Evolutionary conservation across 2,329 filamentous ascomycete genomes (phyloP).

Genomic region (Hortaea werneckii): DNA sequence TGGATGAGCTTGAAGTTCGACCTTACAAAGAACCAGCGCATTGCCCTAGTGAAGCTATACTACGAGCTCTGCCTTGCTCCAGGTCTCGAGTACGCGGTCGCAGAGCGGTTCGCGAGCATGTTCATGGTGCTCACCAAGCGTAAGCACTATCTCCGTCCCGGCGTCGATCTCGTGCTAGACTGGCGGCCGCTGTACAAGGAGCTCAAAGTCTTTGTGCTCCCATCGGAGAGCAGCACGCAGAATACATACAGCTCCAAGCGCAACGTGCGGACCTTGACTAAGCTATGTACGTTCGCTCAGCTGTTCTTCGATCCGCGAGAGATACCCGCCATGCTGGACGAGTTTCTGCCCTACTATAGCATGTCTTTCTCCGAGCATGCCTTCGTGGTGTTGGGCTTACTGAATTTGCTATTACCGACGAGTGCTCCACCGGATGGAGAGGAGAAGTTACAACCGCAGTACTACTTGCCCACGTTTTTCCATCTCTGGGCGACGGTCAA

Average conservation of each 20-base stretch:
- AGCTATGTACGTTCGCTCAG: conserved; percentile 82
- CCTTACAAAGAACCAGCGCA: conserved; percentile 72
- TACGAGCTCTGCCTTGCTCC: conserved; percentile 88
- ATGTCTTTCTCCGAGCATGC: conserved; percentile 86
- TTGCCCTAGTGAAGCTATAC: conserved; percentile 79
- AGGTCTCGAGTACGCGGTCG: conserved; percentile 68
- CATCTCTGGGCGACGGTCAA: conserved; percentile 93
- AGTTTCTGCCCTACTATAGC: conserved; percentile 59
- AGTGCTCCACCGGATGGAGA: conserved; percentile 62
- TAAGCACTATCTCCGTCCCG: conserved; percentile 87
- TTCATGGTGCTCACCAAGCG: conserved; percentile 95
- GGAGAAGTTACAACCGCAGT: conserved; percentile 69
- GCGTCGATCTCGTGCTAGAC: conserved; percentile 80
- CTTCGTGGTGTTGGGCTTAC: conserved; percentile 79
- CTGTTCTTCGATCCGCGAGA: conserved; percentile 87
- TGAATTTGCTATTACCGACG: conserved; percentile 84
- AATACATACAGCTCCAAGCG: conserved; percentile 47
- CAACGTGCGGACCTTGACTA: conserved; percentile 65
- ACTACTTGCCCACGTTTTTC: conserved; percentile 88
- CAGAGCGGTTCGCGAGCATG: conserved; percentile 93
- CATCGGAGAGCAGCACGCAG: conserved; percentile 63
- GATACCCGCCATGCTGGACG: conserved; percentile 57
- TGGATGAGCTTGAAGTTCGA: conserved; percentile 98
- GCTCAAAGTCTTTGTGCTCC: conserved; percentile 80
- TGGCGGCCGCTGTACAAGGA: conserved; percentile 92